These are phyloP conservation scores for Globisporangium rhizosaccharum DNA, from an alignment of 352 stramenopile genomes.

Conservation along the genomic window DNA sequence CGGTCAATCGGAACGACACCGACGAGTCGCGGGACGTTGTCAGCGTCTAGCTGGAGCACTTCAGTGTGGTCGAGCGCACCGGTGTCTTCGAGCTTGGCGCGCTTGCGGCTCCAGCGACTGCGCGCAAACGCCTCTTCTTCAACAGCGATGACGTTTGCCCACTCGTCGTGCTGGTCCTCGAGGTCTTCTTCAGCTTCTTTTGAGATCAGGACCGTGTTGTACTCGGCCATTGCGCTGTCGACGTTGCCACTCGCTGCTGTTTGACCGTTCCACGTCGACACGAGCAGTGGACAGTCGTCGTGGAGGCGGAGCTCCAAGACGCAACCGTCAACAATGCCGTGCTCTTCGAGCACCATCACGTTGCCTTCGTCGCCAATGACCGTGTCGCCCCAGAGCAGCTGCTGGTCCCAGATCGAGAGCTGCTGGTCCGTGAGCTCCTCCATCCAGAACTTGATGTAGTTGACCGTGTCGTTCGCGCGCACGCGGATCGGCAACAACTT, in stretches of 20 bases:
- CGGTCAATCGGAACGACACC: slow-evolving; percentile 34
- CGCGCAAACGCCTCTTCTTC: slow-evolving; percentile 58
- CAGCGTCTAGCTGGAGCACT: slow-evolving; percentile 49
- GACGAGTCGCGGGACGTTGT: slow-evolving; percentile 36
- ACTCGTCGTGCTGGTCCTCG: slow-evolving; percentile 65
- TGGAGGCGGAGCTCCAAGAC: slow-evolving; percentile 66
- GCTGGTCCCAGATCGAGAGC: slow-evolving; percentile 76
- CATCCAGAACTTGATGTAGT: slow-evolving; percentile 83
- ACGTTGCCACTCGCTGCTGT: slow-evolving; percentile 27
- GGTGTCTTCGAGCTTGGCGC: slow-evolving; percentile 42
- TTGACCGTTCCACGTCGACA: slow-evolving; percentile 62
- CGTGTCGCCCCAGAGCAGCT: slow-evolving; percentile 74
- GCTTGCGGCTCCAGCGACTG: slow-evolving; percentile 37
- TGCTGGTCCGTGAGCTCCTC: slow-evolving; percentile 76
- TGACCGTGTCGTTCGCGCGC: slow-evolving; percentile 57
- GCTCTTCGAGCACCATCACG: slow-evolving; percentile 68
- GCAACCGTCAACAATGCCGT: slow-evolving; percentile 62
- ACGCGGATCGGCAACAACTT: slow-evolving; percentile 56
- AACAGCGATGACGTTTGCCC: slow-evolving; percentile 43
- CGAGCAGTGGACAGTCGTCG: slow-evolving; percentile 63
- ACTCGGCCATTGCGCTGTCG: slow-evolving; percentile 28
- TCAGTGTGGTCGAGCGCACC: slow-evolving; percentile 55
- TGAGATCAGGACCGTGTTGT: slow-evolving; percentile 80
- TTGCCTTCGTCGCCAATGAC: slow-evolving; percentile 68
- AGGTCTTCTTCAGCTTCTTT: slow-evolving; percentile 79